Evolutionary conservation across 768 basidiomycete genomes (phyloP), one percentile per base, ranked within the genome.

Genomic region (Hygrophorus russula): DNA sequence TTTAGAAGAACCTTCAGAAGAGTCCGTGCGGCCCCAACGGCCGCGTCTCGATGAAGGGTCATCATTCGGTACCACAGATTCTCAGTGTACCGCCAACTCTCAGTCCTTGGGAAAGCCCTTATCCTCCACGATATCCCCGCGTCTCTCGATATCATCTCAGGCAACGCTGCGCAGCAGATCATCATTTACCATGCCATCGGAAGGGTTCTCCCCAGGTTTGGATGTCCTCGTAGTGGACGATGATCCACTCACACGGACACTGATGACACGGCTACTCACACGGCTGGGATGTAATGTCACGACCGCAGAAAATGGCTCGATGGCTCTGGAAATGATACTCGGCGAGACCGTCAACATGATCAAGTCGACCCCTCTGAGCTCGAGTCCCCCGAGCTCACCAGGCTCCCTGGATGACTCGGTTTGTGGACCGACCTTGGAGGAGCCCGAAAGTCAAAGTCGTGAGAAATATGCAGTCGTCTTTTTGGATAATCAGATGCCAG

Each of bases 191-290:
- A 24, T 24, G 24, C 24, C 24, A 7, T 24, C 24, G 24, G 24
- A 24, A 7, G 7, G 7, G 33, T 67, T 79, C 35, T 74, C 77
- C 41, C 59, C 68, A 8, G 73, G 69, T 6, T 56, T 88, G 51
- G 68, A 69, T 10, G 84, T 84, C 37, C 67, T 88, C 15, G 84
- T 89, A 3, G 87, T 90, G 0, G 87, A 89, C 52, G 86, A 92
- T 54, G 90, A 93, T 57, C 60, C 70, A 9, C 59, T 92, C 41
- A 90, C 89, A 42, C 73, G 89, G 39, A 78, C 71, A 42, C 63
- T 92, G 47, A 90, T 92, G 89, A 73, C 69, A 46, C 71, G 86
- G 18, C 73, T 87, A 58, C 66, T 91, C 33, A 73, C 74, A 14
- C 69, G 86, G 28, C 66, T 90, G 1, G 87, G 89, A 1, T 90